A percentile compares a stretch with the other conserved stretches of the same genome.
Conservation (phyloP, 352 stramenopile genomes). For the Pythium coloratum region DNA sequence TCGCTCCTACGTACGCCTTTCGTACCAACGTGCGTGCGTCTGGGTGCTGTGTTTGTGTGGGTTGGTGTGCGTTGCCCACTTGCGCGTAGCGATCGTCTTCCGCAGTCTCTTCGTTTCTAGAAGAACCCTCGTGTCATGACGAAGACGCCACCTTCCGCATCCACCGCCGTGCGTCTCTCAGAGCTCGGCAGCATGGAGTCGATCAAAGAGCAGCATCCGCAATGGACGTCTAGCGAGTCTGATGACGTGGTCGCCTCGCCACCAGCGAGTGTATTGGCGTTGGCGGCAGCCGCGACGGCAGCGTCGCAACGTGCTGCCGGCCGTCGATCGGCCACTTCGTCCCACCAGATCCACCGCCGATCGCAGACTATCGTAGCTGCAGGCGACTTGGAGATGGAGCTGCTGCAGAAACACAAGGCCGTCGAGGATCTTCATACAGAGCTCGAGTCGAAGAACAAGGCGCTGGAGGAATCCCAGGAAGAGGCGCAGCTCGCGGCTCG, state of each 20-base stretch:
- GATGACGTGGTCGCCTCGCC: background rate
- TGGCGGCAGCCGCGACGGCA: constrained; percentile 10
- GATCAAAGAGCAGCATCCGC: constrained; percentile 16
- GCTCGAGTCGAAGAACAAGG: constrained; percentile 48
- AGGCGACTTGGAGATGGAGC: constrained; percentile 35
- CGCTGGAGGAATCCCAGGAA: constrained; percentile 48
- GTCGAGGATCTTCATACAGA: constrained; percentile 51
- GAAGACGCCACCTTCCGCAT: background rate
- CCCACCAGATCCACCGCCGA: constrained; percentile 27
- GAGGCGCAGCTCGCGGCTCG: constrained; percentile 46
- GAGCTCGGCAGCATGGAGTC: background rate
- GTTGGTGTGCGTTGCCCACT: background rate
- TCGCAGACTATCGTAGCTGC: constrained; percentile 41
- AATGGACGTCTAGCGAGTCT: background rate
- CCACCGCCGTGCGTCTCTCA: background rate
- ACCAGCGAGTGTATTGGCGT: constrained; percentile 13
- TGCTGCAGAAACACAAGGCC: constrained; percentile 38
- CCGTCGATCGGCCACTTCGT: background rate
- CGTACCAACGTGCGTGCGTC: background rate
- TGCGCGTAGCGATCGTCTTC: background rate
- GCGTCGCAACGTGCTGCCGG: constrained; percentile 8
- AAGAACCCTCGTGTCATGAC: background rate
- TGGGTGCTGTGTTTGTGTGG: background rate
- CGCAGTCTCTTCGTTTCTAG: background rate
- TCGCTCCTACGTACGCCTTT: background rate